Percentiles rank a stretch among this genome's conserved stretches.
These are phyloP conservation scores for Xylariaceae sp. DNA, from an alignment of 2,329 filamentous ascomycete species.

Conservation along the genomic window DNA sequence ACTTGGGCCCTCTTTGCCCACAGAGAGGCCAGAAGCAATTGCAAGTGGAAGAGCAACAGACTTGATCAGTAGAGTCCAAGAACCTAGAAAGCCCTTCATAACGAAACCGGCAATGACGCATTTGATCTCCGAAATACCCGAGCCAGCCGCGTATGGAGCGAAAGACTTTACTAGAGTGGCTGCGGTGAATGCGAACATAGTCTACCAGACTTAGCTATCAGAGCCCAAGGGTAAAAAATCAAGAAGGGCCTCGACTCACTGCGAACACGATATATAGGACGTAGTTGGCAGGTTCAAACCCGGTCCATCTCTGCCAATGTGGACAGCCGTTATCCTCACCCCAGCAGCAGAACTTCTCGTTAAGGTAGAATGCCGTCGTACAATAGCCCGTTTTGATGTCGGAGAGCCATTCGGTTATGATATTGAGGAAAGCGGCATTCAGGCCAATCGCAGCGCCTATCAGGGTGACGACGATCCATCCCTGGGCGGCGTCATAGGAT, in stretches of 20 bases:
- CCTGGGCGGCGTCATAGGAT: conserved; percentile 94
- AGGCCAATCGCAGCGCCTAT: conserved; percentile 92
- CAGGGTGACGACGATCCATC: conserved; percentile 95
- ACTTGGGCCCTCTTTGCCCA: conserved; percentile 96
- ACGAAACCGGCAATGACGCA: conserved; percentile 98
- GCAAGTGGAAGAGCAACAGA: conserved; percentile 87
- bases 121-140: conserved; percentile 98
- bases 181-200: conserved; percentile 79
- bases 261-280: conserved; percentile 86
- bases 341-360: conserved; percentile 98
- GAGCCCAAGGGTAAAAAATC: not conserved
- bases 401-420: conserved; percentile 94
- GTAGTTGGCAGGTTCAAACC: conserved; percentile 80
- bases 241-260: conserved; percentile 50
- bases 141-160: conserved; percentile 94
- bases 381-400: conserved; percentile 98
- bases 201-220: conserved; percentile 49
- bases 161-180: conserved; percentile 87
- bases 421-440: conserved; percentile 92
- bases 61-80: conserved; percentile 92
- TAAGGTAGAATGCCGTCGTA: conserved; percentile 93
- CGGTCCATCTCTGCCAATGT: conserved; percentile 90
- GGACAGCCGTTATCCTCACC: conserved; percentile 87
- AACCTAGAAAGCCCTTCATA: conserved; percentile 96
- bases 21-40: conserved; percentile 91